These are phyloP conservation scores for Leccinum sublutescens DNA, from an alignment of 768 basidiomycete genomes.

Conservation along the genomic window DNA sequence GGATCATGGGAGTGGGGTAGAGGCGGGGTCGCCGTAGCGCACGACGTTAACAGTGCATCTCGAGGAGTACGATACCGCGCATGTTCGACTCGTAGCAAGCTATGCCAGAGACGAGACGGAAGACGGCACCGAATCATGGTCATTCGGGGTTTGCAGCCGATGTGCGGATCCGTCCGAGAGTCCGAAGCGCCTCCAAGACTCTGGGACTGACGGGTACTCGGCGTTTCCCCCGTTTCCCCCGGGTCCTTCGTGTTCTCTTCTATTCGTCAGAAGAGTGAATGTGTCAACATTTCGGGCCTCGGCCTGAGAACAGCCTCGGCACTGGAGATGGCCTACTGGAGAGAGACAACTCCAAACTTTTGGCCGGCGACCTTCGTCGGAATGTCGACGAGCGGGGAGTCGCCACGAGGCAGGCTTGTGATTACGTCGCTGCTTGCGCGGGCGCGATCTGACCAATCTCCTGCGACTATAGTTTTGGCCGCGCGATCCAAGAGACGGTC, in stretches of 20 bases:
- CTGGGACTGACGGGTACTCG: not conserved
- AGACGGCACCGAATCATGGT: not conserved
- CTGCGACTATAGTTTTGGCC: not conserved
- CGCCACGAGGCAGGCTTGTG: not conserved
- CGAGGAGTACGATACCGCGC: not conserved
- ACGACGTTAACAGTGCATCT: not conserved
- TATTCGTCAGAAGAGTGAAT: not conserved
- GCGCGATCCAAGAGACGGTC: not conserved
- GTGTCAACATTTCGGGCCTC: not conserved
- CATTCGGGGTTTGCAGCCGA: not conserved
- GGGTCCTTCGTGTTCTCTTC: not conserved
- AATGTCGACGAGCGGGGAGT: not conserved
- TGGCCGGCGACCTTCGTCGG: not conserved
- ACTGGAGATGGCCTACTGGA: not conserved
- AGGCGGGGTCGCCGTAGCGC: not conserved
- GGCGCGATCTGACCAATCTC: not conserved
- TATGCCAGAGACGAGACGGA: not conserved
- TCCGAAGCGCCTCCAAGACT: not conserved
- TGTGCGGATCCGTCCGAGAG: slow-evolving; percentile 1
- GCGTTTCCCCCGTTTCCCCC: not conserved
- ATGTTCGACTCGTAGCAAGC: too few relatives aligned
- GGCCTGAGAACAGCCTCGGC: not conserved
- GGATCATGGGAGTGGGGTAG: not conserved
- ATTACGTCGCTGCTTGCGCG: too few relatives aligned
- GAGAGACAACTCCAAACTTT: not conserved